Evolutionary conservation across 805 yeast species (phyloP).

Genomic region (Saccharomycopsis sp.): DNA sequence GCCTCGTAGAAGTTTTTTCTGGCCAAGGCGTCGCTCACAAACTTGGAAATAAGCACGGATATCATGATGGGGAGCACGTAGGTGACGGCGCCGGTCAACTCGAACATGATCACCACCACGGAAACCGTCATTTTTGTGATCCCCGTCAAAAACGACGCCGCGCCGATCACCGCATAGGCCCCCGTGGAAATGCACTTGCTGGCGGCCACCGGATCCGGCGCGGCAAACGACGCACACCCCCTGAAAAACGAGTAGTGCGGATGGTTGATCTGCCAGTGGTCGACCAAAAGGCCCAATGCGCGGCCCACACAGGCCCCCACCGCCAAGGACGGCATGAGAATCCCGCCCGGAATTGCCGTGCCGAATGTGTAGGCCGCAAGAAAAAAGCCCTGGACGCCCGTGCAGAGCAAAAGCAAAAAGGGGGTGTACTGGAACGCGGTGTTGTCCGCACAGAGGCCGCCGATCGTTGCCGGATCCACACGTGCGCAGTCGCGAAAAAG

Average conservation of each 20-base stretch:
- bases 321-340: conserved; percentile 55
- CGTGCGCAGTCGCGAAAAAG: conserved; percentile 61
- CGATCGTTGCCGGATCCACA: conserved; percentile 24
- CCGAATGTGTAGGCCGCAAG: conserved; percentile 69
- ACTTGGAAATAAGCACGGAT: conserved; percentile 68
- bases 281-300: conserved; percentile 45
- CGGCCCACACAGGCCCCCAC: conserved; percentile 59
- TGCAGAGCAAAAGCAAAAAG: conserved; percentile 30
- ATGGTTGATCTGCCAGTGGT: conserved; percentile 37
- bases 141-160: conserved; percentile 77
- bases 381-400: conserved; percentile 45
- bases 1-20: conserved; percentile 59
- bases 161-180: conserved; percentile 83
- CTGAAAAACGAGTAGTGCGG: conserved; percentile 33
- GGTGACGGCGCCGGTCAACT: conserved; percentile 77
- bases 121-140: conserved; percentile 74
- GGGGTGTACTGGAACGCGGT: conserved; percentile 20
- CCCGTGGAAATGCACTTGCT: conserved; percentile 68
- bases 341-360: conserved; percentile 60
- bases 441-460: conserved; percentile 25
- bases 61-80: conserved; percentile 83
- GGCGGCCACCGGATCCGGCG: conserved; percentile 9
- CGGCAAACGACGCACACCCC: conserved; percentile 27
- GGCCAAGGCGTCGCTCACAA: conserved; percentile 58
- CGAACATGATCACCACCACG: conserved; percentile 74